phyloP scores from a whole-genome alignment of 768 basidiomycete species.

The Mycena kentingensis region DNA sequence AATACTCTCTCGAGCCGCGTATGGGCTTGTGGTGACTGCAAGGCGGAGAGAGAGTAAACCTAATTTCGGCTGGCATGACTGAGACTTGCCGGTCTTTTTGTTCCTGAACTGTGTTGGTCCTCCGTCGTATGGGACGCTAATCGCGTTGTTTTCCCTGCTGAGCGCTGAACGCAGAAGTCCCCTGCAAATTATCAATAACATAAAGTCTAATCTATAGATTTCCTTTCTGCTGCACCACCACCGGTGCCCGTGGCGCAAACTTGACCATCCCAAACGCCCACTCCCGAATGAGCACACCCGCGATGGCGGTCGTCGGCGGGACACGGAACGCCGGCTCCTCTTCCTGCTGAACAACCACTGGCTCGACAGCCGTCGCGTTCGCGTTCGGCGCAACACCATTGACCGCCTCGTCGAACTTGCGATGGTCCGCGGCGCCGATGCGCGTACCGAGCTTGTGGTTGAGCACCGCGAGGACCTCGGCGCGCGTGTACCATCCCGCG shows the following conservation, averaged over 20 bases:
- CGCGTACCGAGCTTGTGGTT: conserved; percentile 53
- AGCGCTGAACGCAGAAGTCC: too few relatives aligned
- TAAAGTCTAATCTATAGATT: conserved; percentile 27
- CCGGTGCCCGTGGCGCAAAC: conserved; percentile 29
- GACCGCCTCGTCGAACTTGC: conserved; percentile 44
- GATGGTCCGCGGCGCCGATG: conserved; percentile 51
- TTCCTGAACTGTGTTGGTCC: too few relatives aligned
- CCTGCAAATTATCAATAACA: too few relatives aligned
- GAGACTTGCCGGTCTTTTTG: too few relatives aligned
- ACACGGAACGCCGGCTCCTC: conserved; percentile 58
- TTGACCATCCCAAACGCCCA: conserved; percentile 70
- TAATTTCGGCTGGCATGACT: too few relatives aligned
- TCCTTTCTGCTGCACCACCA: conserved; percentile 20
- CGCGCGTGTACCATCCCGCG: conserved; percentile 84
- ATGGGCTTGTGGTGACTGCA: too few relatives aligned
- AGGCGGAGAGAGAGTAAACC: too few relatives aligned
- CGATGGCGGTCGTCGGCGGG: conserved; percentile 78
- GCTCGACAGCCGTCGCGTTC: neutral
- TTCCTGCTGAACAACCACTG: conserved; percentile 1
- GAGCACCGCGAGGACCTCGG: conserved; percentile 67
- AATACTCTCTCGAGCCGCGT: too few relatives aligned
- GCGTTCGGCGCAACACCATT: conserved; percentile 30
- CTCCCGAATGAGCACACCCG: conserved; percentile 80
- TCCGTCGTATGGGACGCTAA: too few relatives aligned
- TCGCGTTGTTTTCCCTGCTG: too few relatives aligned